phyloP scores from a whole-genome alignment of 306 rosid genomes.

The Lotus japonicus region DNA sequence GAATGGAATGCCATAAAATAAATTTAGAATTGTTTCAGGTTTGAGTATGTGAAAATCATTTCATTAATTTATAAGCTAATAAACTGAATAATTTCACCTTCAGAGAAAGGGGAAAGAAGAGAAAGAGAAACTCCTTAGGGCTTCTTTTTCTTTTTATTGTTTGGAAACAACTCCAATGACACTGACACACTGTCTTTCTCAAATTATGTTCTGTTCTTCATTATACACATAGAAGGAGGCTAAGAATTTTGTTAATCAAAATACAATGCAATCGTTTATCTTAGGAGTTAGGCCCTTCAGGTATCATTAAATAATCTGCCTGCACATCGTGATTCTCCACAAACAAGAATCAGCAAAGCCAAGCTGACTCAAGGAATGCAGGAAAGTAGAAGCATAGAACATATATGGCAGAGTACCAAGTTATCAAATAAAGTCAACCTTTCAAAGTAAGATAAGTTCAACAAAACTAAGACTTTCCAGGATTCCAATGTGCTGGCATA shows the following conservation, averaged over 20 bases:
- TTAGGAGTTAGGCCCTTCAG: not conserved
- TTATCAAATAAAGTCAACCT: not conserved
- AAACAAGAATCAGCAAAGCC: slow-evolving; percentile 2
- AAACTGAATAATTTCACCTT: not conserved
- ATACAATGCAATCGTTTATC: slow-evolving; percentile 12
- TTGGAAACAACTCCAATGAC: not conserved
- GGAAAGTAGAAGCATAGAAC: not conserved
- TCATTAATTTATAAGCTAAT: not conserved
- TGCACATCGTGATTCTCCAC: not conserved
- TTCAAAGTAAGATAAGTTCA: not conserved
- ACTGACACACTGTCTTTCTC: not conserved
- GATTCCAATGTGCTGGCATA: not conserved
- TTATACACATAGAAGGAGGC: not conserved
- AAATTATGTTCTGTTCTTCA: not conserved
- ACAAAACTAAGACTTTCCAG: not conserved
- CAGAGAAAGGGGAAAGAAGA: not conserved
- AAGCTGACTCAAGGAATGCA: not conserved
- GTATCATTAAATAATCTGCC: not conserved
- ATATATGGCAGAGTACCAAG: not conserved
- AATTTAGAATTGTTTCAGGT: not conserved
- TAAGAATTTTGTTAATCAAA: slow-evolving; percentile 1
- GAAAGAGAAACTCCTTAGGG: not conserved
- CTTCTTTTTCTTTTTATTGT: not conserved
- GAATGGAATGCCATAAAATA: slow-evolving; percentile 5
- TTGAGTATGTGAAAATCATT: not conserved